A percentile compares a stretch with the other conserved stretches of the same genome.
Evolutionary conservation across 176 grass and related monocot species (phyloP).

Genomic region (Musa acuminata): DNA sequence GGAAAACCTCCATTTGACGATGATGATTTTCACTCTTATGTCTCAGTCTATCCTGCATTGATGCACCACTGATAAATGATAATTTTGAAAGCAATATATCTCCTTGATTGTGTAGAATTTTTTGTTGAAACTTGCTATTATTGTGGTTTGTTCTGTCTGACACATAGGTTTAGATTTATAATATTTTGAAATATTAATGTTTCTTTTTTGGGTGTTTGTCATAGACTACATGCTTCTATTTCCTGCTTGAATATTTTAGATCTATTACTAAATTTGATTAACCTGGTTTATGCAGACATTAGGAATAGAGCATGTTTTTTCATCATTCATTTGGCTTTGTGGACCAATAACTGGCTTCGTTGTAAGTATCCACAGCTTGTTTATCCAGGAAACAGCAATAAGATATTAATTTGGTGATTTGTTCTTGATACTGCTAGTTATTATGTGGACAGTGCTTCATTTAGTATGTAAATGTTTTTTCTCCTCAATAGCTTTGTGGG

Average conservation of each 20-base stretch:
- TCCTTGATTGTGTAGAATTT: neutral
- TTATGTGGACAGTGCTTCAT: neutral
- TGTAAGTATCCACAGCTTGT: conserved; percentile 39
- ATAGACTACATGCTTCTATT: neutral
- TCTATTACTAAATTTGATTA: conserved; percentile 8
- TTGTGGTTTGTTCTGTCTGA: neutral
- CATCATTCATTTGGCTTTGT: conserved; percentile 97
- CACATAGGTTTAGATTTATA: neutral
- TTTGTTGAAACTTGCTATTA: neutral
- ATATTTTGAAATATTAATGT: neutral
- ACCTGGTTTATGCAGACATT: conserved; percentile 60
- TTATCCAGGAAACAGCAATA: neutral
- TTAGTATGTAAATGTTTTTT: neutral
- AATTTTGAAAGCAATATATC: neutral
- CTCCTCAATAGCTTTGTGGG: neutral
- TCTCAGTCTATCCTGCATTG: too few relatives aligned
- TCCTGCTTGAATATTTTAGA: neutral
- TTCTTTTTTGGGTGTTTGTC: neutral
- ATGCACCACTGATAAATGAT: too few relatives aligned
- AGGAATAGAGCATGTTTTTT: conserved; percentile 92
- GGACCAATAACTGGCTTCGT: conserved; percentile 95
- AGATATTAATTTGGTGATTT: neutral
- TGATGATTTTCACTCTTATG: too few relatives aligned
- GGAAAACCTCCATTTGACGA: too few relatives aligned
- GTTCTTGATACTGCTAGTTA: neutral